Conservation (phyloP, 176 grass and related monocot species). For the Dactylis glomerata region DNA sequence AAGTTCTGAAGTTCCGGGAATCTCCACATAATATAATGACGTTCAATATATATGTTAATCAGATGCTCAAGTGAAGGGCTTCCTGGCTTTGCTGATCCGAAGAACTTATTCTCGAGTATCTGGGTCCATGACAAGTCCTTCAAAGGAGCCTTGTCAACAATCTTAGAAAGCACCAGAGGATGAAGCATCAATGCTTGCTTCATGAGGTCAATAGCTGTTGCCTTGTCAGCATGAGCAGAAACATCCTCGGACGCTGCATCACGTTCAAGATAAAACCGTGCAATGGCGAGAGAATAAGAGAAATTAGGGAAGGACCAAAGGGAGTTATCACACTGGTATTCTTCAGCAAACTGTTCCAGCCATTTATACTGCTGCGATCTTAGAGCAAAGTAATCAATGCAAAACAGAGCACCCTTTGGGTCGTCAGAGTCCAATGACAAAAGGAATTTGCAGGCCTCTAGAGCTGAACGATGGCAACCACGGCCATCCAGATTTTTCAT, state of each 20-base stretch:
- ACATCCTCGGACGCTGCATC: conserved; percentile 28
- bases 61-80: conserved; percentile 93
- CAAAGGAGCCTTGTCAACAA: conserved; percentile 88
- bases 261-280: conserved; percentile 78
- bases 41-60: conserved; percentile 95
- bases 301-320: conserved; percentile 93
- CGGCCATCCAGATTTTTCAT: conserved; percentile 93
- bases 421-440: conserved; percentile 92
- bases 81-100: conserved; percentile 92
- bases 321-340: conserved; percentile 80
- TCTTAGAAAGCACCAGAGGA: conserved; percentile 69
- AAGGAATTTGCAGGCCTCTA: conserved; percentile 95
- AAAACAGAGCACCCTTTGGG: conserved; percentile 87
- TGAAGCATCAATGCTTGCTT: conserved; percentile 99
- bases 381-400: conserved; percentile 95
- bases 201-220: conserved; percentile 81
- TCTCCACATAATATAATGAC: conserved; percentile 97
- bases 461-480: conserved; percentile 90
- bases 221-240: conserved; percentile 50
- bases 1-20: conserved; percentile 90
- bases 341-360: conserved; percentile 85
- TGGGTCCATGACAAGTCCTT: conserved; percentile 85
- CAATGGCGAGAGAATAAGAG: conserved; percentile 85
- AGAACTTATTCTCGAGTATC: conserved; percentile 82
- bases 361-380: conserved; percentile 91